Conservation (phyloP, 345 rosid genomes). For the Carallia brachiata region DNA sequence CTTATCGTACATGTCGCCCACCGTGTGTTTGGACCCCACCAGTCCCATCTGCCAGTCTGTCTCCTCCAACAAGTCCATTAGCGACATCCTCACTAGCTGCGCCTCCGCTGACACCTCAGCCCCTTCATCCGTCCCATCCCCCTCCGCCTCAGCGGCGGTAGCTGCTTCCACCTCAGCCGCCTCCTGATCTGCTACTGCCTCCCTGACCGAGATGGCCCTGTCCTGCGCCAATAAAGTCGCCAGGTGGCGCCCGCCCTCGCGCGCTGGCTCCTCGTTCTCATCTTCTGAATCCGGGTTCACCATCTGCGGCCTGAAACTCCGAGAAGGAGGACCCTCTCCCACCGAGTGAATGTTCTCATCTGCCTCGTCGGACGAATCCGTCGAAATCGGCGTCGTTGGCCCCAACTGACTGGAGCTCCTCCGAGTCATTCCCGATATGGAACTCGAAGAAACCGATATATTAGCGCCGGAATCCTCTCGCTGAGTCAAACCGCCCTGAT, state of each 20-base stretch:
- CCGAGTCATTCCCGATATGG: slow-evolving; percentile 45
- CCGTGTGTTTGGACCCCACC: slow-evolving; percentile 51
- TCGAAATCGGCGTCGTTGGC: slow-evolving; percentile 10
- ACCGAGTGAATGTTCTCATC: slow-evolving; percentile 21
- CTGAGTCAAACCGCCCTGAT: slow-evolving; percentile 18
- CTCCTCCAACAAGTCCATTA: slow-evolving; percentile 87
- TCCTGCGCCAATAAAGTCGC: slow-evolving; percentile 54
- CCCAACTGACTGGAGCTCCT: slow-evolving; percentile 48
- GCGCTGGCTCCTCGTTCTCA: slow-evolving; percentile 31
- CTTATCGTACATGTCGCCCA: slow-evolving; percentile 44
- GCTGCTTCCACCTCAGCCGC: slow-evolving; percentile 53
- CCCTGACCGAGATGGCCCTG: slow-evolving; percentile 71
- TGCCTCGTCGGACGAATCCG: slow-evolving; percentile 27
- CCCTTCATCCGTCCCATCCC: background rate
- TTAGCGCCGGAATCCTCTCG: slow-evolving; percentile 1
- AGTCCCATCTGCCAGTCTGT: slow-evolving; percentile 68
- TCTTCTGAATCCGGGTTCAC: slow-evolving; percentile 6
- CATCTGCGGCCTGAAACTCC: slow-evolving; percentile 45
- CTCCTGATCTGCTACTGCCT: slow-evolving; percentile 73
- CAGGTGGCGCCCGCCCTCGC: slow-evolving; percentile 37
- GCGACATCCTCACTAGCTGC: slow-evolving; percentile 53
- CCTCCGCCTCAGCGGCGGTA: slow-evolving; percentile 25
- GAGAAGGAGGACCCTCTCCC: slow-evolving; percentile 29
- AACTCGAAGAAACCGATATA: background rate
- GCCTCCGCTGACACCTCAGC: slow-evolving; percentile 20